phyloP scores from a whole-genome alignment of 176 grass and related monocot genomes.

The Olyra latifolia region DNA sequence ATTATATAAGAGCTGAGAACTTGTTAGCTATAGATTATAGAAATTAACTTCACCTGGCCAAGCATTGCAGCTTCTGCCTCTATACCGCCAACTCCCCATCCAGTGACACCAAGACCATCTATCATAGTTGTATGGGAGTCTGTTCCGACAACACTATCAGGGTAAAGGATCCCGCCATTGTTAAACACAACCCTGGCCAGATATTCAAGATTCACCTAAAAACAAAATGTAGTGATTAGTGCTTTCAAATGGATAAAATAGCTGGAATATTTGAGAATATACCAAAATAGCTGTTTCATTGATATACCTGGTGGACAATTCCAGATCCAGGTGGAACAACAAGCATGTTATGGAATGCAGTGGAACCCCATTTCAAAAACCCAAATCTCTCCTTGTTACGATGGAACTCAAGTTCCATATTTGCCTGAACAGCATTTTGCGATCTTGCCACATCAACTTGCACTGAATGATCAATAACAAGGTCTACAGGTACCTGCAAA shows the following conservation, averaged over 20 bases:
- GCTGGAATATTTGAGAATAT: background rate
- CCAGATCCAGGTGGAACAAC: constrained; percentile 98
- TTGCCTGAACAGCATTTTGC: constrained; percentile 77
- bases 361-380: constrained; percentile 96
- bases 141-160: constrained; percentile 89
- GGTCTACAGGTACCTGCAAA: constrained; percentile 91
- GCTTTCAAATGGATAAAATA: background rate
- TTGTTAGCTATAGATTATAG: background rate
- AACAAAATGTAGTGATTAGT: constrained; percentile 17
- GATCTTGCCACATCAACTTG: constrained; percentile 97
- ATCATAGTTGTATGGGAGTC: constrained; percentile 98
- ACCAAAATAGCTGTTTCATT: constrained; percentile 2
- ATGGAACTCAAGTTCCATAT: constrained; percentile 86
- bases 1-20: background rate
- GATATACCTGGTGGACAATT: constrained; percentile 92
- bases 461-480: constrained; percentile 97
- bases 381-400: constrained; percentile 94
- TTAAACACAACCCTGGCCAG: constrained; percentile 94
- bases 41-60: constrained; percentile 68
- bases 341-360: constrained; percentile 97
- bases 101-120: constrained; percentile 95
- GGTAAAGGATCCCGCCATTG: constrained; percentile 88
- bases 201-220: constrained; percentile 96
- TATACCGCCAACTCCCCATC: constrained; percentile 98
- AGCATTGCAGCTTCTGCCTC: constrained; percentile 97